Percentiles rank a stretch among this genome's conserved stretches.
Evolutionary conservation across 2,329 filamentous ascomycete genomes (phyloP).

Genomic region (Fusarium poae): DNA sequence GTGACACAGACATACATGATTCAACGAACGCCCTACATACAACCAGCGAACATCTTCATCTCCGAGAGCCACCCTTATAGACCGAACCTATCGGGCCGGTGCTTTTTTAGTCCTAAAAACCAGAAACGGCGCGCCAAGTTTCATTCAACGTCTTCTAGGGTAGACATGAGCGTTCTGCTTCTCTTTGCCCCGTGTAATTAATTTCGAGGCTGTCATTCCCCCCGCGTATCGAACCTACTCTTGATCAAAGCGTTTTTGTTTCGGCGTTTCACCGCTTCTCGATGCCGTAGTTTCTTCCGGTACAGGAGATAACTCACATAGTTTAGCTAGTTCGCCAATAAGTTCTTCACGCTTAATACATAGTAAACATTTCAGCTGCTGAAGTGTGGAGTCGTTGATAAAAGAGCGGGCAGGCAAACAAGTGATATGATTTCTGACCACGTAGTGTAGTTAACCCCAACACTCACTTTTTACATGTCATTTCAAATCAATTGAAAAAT

Average conservation of each 20-base stretch:
- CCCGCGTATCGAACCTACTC: constrained; percentile 2
- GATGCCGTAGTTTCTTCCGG: neutral
- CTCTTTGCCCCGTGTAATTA: constrained; percentile 2
- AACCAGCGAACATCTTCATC: constrained; percentile 5
- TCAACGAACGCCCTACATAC: neutral
- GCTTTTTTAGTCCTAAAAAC: neutral
- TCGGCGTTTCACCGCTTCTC: constrained; percentile 22
- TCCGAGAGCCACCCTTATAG: constrained; percentile 16
- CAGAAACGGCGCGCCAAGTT: neutral
- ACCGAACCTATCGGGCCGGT: constrained; percentile 9
- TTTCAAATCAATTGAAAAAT: too few relatives aligned
- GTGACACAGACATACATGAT: constrained; percentile 2
- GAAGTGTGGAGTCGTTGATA: constrained; percentile 1
- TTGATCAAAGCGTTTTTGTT: constrained; percentile 35
- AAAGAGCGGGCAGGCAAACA: neutral
- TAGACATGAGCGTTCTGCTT: neutral
- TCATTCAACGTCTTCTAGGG: neutral
- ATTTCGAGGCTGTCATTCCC: constrained; percentile 17
- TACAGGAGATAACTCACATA: neutral
- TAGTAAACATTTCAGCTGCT: neutral
- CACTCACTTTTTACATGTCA: neutral
- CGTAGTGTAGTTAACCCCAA: neutral
- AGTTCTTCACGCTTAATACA: neutral
- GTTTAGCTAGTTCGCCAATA: neutral
- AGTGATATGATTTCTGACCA: neutral